Percentiles rank a stretch among this genome's conserved stretches.
Conservation (phyloP, 768 basidiomycete species). For the Rhizopogon sp. region DNA sequence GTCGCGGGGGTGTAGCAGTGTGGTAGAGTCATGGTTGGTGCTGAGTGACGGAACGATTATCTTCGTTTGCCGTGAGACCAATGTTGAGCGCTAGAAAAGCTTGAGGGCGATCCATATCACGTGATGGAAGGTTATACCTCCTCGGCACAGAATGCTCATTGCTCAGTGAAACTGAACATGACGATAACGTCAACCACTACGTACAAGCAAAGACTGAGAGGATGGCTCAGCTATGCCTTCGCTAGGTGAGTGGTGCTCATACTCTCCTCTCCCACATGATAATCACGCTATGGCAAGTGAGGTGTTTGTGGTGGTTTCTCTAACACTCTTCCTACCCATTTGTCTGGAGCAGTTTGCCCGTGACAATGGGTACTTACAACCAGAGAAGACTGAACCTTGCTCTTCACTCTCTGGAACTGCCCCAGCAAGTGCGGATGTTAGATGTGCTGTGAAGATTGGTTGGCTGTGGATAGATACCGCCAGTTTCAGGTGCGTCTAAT, state of each 20-base stretch:
- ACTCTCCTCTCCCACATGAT: background rate
- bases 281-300: slow-evolving; percentile 40
- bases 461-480: slow-evolving; percentile 90
- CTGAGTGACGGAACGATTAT: too few relatives aligned
- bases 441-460: slow-evolving; percentile 79
- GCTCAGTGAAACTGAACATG: too few relatives aligned
- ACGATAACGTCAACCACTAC: slow-evolving; percentile 7
- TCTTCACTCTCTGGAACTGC: slow-evolving; percentile 9
- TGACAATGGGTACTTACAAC: slow-evolving; percentile 78
- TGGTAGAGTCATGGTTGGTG: too few relatives aligned
- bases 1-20: too few relatives aligned
- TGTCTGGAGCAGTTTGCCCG: slow-evolving; percentile 85
- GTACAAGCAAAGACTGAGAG: slow-evolving; percentile 39
- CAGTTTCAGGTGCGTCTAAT: slow-evolving; percentile 68
- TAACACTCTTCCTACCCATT: slow-evolving; percentile 80
- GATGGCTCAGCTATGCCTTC: slow-evolving; percentile 84
- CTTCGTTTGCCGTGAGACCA: too few relatives aligned
- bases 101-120: too few relatives aligned
- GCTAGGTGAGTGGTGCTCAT: slow-evolving; percentile 48
- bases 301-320: slow-evolving; percentile 75
- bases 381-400: slow-evolving; percentile 64
- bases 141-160: too few relatives aligned
- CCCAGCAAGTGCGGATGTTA: slow-evolving; percentile 28
- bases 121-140: too few relatives aligned
- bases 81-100: too few relatives aligned